Percentiles rank a stretch among this genome's conserved stretches.
Conservation (phyloP, 495 filamentous ascomycete genomes). For the Filosporella fistucella region DNA sequence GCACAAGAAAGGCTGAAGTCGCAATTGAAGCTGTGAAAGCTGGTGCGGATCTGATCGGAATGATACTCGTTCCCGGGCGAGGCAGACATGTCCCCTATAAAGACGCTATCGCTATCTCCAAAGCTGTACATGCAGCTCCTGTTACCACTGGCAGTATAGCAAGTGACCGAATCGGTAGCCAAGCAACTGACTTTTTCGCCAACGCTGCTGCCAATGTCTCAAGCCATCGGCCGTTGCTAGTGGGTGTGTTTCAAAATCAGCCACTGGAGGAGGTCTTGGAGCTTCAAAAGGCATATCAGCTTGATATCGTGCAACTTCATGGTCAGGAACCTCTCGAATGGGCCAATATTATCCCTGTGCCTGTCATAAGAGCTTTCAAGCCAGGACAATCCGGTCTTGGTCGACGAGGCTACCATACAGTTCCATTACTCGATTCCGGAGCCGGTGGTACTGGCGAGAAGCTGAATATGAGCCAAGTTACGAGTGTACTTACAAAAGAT, state of each 20-base stretch:
- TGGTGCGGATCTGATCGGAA: slow-evolving; percentile 88
- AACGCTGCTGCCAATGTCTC: slow-evolving; percentile 32
- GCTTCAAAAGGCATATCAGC: slow-evolving; percentile 65
- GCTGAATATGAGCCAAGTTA: slow-evolving; percentile 63
- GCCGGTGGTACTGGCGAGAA: slow-evolving; percentile 75
- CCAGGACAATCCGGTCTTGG: slow-evolving; percentile 67
- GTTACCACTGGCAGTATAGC: slow-evolving; percentile 21
- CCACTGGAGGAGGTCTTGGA: slow-evolving; percentile 73
- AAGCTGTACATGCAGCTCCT: slow-evolving; percentile 59
- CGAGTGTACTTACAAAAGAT: slow-evolving; percentile 56
- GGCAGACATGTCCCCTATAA: slow-evolving; percentile 74
- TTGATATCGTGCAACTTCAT: slow-evolving; percentile 94
- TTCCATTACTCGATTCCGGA: slow-evolving; percentile 83
- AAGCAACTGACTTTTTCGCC: slow-evolving; percentile 41
- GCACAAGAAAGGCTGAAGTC: slow-evolving; percentile 80
- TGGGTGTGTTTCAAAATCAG: slow-evolving; percentile 93
- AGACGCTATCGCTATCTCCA: slow-evolving; percentile 73
- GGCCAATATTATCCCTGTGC: slow-evolving; percentile 80
- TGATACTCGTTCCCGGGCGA: slow-evolving; percentile 80
- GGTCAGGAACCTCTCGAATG: slow-evolving; percentile 90
- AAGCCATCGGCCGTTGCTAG: slow-evolving; percentile 64
- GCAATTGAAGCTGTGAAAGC: slow-evolving; percentile 77
- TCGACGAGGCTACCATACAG: slow-evolving; percentile 71
- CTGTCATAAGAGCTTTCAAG: slow-evolving; percentile 79
- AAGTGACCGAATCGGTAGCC: slow-evolving; percentile 21